These are phyloP conservation scores for Breviolum minutum DNA, from an alignment of 73 alveolate species.

Conservation along the genomic window DNA sequence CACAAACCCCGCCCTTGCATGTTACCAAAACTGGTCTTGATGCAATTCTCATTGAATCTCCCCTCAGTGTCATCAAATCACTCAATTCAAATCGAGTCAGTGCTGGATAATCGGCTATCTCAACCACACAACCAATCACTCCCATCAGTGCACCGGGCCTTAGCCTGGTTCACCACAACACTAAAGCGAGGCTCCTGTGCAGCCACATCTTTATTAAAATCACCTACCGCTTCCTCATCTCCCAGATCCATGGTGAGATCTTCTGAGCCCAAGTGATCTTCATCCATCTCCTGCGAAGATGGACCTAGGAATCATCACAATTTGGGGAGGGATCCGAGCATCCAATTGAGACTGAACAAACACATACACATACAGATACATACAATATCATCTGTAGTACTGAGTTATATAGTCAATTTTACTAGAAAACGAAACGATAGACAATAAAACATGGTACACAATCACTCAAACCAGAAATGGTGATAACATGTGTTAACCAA, in stretches of 20 bases:
- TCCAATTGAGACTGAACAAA: background rate
- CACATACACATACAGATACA: background rate
- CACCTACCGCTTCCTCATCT: background rate
- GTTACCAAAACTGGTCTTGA: no score
- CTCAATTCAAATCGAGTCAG: no score
- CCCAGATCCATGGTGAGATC: background rate
- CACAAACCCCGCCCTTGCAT: no score
- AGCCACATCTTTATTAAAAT: conserved; percentile 22
- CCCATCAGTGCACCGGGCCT: background rate
- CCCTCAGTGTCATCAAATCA: no score
- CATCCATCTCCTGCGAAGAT: background rate
- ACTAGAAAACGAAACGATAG: background rate
- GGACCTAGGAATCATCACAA: background rate
- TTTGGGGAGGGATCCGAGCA: background rate
- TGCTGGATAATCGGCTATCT: no score
- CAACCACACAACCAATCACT: no score
- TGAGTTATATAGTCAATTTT: background rate
- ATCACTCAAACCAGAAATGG: no score
- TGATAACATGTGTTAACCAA: no score
- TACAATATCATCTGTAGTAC: background rate
- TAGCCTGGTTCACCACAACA: conserved; percentile 52
- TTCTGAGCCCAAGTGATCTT: background rate
- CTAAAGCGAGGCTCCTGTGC: conserved; percentile 46
- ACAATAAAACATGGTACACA: background rate
- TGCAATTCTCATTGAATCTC: no score